Evolutionary conservation across 768 basidiomycete species (phyloP), one percentile per base, ranked within the genome.

Genomic region (Serendipita vermifera): DNA sequence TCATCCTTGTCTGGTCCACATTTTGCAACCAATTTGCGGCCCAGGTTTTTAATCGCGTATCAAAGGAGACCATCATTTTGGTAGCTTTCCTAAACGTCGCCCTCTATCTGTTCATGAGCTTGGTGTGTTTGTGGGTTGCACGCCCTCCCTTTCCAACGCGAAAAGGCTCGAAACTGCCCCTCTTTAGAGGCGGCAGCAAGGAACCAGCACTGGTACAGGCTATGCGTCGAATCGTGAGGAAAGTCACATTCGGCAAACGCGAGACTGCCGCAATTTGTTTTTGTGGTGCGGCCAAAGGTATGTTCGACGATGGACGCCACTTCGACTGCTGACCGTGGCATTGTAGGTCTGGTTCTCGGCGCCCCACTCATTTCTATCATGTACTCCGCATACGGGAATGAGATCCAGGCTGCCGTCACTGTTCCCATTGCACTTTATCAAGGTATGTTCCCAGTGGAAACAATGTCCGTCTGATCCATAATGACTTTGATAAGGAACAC

Each of bases 261-360:
- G 65, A 64, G 46, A 60, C 65, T 11, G 63, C 64, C 6, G 64
- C 66, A 7, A 63, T 65, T 7, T 67, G 66, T 43, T 67, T 65
- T 55, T 67, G 66, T 53, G 64, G 64, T 15, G 64, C 64, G 3
- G 66, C 66, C 22, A 67, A 67, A 54, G 64, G 64, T 41, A 51
- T 29, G 57, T 38, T 20, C 17, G 11, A 54, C 9, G 32, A 38
- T 13, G 13, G 36, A 38, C 39, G 15, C 15, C 27, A 36, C 14
- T 22, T 15, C 9, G 31, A 9, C 9, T 14, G 15, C 20, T 3
- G 55, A 11, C 9, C 0, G 11, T 9, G n/a, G 11, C n/a, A n/a
- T 11, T n/a, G 11, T 54, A 59, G 59, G 59, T 38, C 51, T 67
- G 36, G 62, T 63, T 3, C 61, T 67, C 7, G 66, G 66, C 39